Base-by-base conservation (phyloP, 495 filamentous ascomycete genomes). In the Echria macrotheca region DNA sequence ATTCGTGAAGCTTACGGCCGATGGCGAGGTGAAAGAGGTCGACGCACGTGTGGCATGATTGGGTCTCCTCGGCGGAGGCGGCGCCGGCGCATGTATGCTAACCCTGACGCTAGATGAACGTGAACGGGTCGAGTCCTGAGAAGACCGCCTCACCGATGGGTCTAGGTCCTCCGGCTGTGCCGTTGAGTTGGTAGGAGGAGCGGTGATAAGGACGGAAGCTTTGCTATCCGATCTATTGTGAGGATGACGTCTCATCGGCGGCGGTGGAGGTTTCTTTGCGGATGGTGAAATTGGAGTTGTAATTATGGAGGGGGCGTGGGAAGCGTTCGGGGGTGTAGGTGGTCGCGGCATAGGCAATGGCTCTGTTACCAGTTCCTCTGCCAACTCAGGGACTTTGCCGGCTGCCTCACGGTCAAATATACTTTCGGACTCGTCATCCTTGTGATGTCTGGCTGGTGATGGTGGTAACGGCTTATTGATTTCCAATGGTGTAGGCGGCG, bases 401-500 rank as follows among this genome's bases (percentile, higher is more conserved):
- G 70, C 67, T 9, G 69, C 69, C 50, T 69, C 67, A 14, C 65
- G 65, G 44, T 73, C 70, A 50, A 70, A 72, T 11, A 70, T 58
- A 32, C 67, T 70, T 31, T 71, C 67, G 7, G 49, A 28, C 2
- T 60, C 67, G 18, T 69, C 66, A 29, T 69, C 66, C 2, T 51
- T 31, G 17, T 72, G 70, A 22, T 71, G 69, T 41, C 71, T 68
- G 5, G 59, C 44, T 5, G 69, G 68, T 2, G 69, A 57, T n/a
- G 61, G 63, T 2, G 73, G 72, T 17, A 75, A 64, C 6, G 71
- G 69, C 26, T 77, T 77, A 50, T 75, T 80, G 10, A 76, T 60
- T 53, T 80, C 67, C 17, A 72, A 69, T 4, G 68, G 60, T 4
- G 60, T 50, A 24, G 56, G 33, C 4, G 53, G 37, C 12, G 56